phyloP scores from a whole-genome alignment of 352 stramenopile species.

The Globisporangium perplexum region DNA sequence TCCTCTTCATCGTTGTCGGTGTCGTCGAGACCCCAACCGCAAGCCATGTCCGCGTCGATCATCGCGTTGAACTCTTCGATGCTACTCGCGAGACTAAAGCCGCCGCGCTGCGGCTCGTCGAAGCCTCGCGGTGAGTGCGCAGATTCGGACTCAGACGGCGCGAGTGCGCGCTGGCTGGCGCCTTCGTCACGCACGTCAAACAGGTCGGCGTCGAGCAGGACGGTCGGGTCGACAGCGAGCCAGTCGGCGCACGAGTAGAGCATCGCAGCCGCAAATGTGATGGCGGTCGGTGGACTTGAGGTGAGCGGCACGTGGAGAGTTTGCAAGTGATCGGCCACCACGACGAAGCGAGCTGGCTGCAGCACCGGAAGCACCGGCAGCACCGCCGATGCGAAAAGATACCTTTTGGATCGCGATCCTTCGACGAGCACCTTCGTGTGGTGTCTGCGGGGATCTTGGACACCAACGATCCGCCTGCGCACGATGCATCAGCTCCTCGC shows the following conservation, averaged over 20 bases:
- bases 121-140: slow-evolving; percentile 3
- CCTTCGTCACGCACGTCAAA: not conserved
- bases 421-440: no score
- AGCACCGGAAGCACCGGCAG: not conserved
- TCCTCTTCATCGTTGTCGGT: not conserved
- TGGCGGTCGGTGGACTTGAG: not conserved
- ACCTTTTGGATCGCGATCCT: not conserved
- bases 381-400: not conserved
- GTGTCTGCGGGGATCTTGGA: no score
- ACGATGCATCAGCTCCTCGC: no score
- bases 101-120: slow-evolving; percentile 3
- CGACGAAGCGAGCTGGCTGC: not conserved
- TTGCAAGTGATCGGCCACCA: not conserved
- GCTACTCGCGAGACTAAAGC: slow-evolving; percentile 8
- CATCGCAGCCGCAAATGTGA: slow-evolving; percentile 1
- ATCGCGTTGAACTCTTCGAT: slow-evolving; percentile 20
- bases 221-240: slow-evolving; percentile 2
- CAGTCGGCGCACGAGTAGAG: slow-evolving; percentile 19
- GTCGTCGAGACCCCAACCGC: not conserved
- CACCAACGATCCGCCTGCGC: no score
- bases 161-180: not conserved
- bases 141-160: not conserved
- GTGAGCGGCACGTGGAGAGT: not conserved
- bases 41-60: slow-evolving; percentile 9
- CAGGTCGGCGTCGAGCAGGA: not conserved